Evolutionary conservation across 23 red algal species (phyloP).

Genomic region (Gracilaria domingensis): DNA sequence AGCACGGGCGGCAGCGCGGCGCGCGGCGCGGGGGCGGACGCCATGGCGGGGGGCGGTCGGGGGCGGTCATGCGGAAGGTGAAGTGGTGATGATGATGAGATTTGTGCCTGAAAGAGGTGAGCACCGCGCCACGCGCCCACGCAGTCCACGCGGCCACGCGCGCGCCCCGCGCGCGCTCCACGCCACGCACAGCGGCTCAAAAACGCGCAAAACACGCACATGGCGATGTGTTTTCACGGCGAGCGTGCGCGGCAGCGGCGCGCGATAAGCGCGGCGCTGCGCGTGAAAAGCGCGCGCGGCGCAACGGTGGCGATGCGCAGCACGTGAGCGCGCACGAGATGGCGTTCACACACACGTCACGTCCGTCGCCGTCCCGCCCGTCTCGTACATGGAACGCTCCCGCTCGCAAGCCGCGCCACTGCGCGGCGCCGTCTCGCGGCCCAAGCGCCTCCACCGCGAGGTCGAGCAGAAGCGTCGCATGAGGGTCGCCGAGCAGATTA

Average conservation of each 20-base stretch:
- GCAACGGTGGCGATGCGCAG: background rate
- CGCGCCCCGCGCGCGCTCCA: too few species aligned
- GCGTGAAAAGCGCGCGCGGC: background rate
- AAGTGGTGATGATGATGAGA: too few species aligned
- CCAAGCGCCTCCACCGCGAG: constrained; percentile 33
- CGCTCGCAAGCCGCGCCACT: background rate
- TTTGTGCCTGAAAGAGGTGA: background rate
- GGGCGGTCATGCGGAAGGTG: too few species aligned
- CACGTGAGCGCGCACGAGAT: constrained; percentile 5
- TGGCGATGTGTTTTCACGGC: background rate
- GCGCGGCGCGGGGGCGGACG: background rate
- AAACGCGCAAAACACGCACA: background rate
- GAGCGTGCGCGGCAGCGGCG: background rate
- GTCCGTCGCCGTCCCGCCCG: background rate
- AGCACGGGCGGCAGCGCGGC: constrained; percentile 85
- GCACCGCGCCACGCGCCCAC: constrained; percentile 19
- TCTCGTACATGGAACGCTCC: background rate
- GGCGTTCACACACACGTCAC: background rate
- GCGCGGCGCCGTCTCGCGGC: constrained; percentile 9
- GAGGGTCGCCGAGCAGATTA: constrained; percentile 33
- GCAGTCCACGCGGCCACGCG: constrained; percentile 17
- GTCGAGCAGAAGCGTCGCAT: constrained; percentile 40
- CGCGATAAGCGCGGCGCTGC: background rate
- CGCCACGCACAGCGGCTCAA: too few species aligned
- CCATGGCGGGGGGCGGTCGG: background rate